phyloP scores from a whole-genome alignment of 768 basidiomycete genomes.

The Cystofilobasidium ferigula region DNA sequence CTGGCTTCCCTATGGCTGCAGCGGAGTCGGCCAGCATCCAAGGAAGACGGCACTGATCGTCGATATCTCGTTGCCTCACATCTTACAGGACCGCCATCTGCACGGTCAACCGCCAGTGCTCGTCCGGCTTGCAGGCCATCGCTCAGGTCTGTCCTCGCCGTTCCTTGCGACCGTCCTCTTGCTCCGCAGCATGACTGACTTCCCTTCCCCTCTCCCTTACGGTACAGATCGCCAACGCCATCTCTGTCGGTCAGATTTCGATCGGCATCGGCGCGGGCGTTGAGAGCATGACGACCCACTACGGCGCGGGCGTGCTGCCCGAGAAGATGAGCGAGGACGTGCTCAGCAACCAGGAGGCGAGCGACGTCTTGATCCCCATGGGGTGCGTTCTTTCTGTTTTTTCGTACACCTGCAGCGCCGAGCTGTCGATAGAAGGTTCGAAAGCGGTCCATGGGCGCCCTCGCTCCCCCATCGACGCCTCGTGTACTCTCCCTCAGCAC shows the following conservation, averaged over 20 bases:
- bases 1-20: neutral
- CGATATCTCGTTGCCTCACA: neutral
- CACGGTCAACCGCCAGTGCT: slow-evolving; percentile 85
- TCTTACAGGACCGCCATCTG: slow-evolving; percentile 51
- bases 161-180: neutral
- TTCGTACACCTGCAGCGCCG: slow-evolving; percentile 39
- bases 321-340: slow-evolving; percentile 45
- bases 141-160: slow-evolving; percentile 41
- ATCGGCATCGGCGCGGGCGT: slow-evolving; percentile 59
- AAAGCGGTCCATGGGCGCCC: too few species aligned
- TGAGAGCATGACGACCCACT: slow-evolving; percentile 50
- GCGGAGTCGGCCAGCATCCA: too few species aligned
- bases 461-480: too few species aligned
- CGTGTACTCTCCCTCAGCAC: too few species aligned
- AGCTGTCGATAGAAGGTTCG: too few species aligned
- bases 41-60: neutral
- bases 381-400: slow-evolving; percentile 79
- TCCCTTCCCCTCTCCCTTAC: neutral
- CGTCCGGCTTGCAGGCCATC: slow-evolving; percentile 71
- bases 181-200: neutral
- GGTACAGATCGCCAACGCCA: slow-evolving; percentile 60
- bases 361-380: slow-evolving; percentile 60
- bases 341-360: slow-evolving; percentile 48
- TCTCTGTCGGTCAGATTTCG: slow-evolving; percentile 66
- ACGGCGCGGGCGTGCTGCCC: slow-evolving; percentile 41